These are phyloP conservation scores for Viola odorata DNA, from an alignment of 345 rosid species.

Conservation along the genomic window DNA sequence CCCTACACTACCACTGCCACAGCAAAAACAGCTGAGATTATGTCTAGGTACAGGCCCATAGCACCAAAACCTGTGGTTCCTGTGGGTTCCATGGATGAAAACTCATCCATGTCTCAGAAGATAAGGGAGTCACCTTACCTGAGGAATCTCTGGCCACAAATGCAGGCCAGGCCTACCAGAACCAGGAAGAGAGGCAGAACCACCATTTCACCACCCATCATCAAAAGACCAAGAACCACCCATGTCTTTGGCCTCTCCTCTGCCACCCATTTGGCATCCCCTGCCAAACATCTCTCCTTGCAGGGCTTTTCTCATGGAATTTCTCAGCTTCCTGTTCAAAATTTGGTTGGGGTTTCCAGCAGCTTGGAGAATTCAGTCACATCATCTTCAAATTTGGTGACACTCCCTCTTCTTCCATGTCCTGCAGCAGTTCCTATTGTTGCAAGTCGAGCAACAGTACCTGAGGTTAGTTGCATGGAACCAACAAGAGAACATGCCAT, in stretches of 20 bases:
- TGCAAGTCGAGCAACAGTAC: slow-evolving; percentile 10
- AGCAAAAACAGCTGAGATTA: slow-evolving; percentile 81
- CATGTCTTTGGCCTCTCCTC: slow-evolving; percentile 23
- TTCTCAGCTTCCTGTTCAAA: slow-evolving; percentile 36
- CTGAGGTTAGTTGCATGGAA: slow-evolving; percentile 36
- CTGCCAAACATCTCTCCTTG: slow-evolving; percentile 24
- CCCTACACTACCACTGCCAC: slow-evolving; percentile 40
- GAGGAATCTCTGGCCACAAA: slow-evolving; percentile 74
- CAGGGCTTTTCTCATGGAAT: slow-evolving; percentile 39
- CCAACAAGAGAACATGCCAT: slow-evolving; percentile 21
- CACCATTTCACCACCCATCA: slow-evolving; percentile 38
- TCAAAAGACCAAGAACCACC: slow-evolving; percentile 47
- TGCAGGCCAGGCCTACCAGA: slow-evolving; percentile 82
- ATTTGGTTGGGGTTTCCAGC: slow-evolving; percentile 15
- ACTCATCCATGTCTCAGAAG: slow-evolving; percentile 50
- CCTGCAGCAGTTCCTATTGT: slow-evolving; percentile 24
- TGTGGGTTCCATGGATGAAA: slow-evolving; percentile 23
- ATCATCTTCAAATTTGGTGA: slow-evolving; percentile 42
- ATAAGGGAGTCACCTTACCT: slow-evolving; percentile 72
- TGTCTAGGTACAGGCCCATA: slow-evolving; percentile 87
- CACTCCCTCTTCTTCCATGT: slow-evolving; percentile 72
- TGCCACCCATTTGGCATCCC: slow-evolving; percentile 19
- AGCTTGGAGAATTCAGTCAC: slow-evolving; percentile 25
- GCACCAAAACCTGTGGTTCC: slow-evolving; percentile 76
- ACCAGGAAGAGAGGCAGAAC: slow-evolving; percentile 82